phyloP scores from a whole-genome alignment of 352 stramenopile species.

The Pythium dissotocum region DNA sequence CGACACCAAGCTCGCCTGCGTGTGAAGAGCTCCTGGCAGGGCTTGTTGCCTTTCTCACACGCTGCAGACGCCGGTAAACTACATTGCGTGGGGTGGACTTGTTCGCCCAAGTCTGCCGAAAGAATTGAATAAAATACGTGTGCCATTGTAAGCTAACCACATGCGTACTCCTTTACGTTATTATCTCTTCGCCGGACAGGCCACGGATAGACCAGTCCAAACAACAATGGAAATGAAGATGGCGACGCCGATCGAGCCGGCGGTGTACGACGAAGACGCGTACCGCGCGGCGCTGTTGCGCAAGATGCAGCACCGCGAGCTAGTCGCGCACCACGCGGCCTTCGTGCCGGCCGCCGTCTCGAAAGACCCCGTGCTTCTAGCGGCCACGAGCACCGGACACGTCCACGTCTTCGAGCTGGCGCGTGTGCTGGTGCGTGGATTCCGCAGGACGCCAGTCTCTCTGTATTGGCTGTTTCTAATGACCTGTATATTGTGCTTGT shows the following conservation, averaged over 20 bases:
- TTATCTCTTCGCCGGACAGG: neutral
- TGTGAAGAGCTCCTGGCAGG: constrained; percentile 43
- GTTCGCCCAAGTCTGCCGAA: neutral
- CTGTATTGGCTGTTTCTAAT: neutral
- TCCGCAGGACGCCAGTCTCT: no score
- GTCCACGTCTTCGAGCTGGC: constrained; percentile 61
- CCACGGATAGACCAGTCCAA: neutral
- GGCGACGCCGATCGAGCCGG: constrained; percentile 47
- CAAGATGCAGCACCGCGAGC: constrained; percentile 53
- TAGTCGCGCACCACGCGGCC: constrained; percentile 51
- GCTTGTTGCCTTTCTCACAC: constrained; percentile 5
- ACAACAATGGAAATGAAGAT: constrained; percentile 2
- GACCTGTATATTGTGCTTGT: neutral
- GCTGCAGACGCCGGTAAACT: constrained; percentile 24
- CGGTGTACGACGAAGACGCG: constrained; percentile 52
- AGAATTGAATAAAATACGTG: constrained; percentile 27
- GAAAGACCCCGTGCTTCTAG: constrained; percentile 49
- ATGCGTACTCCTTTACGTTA: constrained; percentile 15
- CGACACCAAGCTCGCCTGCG: constrained; percentile 87
- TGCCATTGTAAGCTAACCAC: constrained; percentile 8
- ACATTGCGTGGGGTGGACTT: constrained; percentile 2
- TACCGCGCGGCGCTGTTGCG: constrained; percentile 52
- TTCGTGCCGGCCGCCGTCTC: constrained; percentile 44
- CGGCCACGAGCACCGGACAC: constrained; percentile 61
- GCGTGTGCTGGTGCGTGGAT: constrained; percentile 35